Evolutionary conservation across 352 stramenopile species (phyloP), one percentile per base, ranked within the genome.

Genomic region (Saprolegnia diclina): DNA sequence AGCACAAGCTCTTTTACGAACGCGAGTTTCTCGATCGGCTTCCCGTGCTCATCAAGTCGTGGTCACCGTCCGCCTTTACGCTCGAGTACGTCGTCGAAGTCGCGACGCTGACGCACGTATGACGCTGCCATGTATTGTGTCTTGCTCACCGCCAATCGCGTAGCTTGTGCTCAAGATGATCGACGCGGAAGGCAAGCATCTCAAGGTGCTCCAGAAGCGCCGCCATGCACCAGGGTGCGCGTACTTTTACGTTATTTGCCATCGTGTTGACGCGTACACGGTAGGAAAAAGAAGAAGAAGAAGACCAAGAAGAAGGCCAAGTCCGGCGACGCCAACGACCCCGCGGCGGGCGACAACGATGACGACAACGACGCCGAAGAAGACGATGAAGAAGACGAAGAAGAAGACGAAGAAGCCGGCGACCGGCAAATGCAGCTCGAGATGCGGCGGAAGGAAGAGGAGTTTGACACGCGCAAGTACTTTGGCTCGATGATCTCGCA

Each of bases 1-100:
- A 95, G 65, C 87, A 95, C 76, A 95, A 95, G 59, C 87, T 95
- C 56, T 82, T 95, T 44, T 95, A 95, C 55, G 87, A 95, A 59
- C 87, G 87, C 37, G 87, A 95, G 56, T 95, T 95, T 56, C 62
- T 95, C 9, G 87, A 95, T 71, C 85, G 87, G 0, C 68, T 95
- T 45, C 87, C 87, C 0, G 81, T 95, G 42, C 65, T 95, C 19
- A 64, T 95, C 24, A 92, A 92, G 62, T 85, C 80, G 10, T 93
- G 87, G 87, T 86, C 73, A 29, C 84, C 86, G 6, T 77, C 79
- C 32, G 73, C 78, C 26, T 93, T 93, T 40, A 73, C 79, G 0
- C 77, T 79, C 26, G 79, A 81, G 0, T 93, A 93, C 59, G 80
- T 88, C 35, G 66, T 83, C 0, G 84, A 95, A 37, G 87, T 95